A percentile compares a stretch with the other conserved stretches of the same genome.
Conservation (phyloP, 1,284 basidiomycete species). For the Sporisorium iseilematis-ciliati region DNA sequence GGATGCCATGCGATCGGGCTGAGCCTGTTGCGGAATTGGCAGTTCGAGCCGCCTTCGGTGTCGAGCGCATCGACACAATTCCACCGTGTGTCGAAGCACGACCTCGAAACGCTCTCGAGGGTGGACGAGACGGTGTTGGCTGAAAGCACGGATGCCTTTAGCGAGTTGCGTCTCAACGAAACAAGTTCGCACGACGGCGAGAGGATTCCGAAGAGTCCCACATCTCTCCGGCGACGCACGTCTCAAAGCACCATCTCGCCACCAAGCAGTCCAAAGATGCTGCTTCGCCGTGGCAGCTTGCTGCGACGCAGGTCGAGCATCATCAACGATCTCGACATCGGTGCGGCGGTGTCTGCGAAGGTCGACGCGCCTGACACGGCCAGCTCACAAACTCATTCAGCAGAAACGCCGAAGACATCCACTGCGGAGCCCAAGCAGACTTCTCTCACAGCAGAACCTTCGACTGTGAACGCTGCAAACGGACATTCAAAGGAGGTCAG, state of each 20-base stretch:
- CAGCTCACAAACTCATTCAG: neutral
- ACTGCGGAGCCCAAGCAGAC: constrained; percentile 13
- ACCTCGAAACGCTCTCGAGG: constrained; percentile 39
- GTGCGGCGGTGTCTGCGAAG: constrained; percentile 3
- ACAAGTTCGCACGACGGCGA: constrained; percentile 1
- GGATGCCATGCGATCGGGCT: constrained; percentile 92
- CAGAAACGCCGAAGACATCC: constrained; percentile 1
- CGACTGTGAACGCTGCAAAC: neutral
- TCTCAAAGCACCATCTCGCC: constrained; percentile 42
- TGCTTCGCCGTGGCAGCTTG: constrained; percentile 44
- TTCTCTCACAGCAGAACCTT: constrained; percentile 12
- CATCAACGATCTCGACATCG: constrained; percentile 56
- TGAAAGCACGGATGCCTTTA: constrained; percentile 22
- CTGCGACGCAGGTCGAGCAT: constrained; percentile 49
- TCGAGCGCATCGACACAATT: constrained; percentile 59
- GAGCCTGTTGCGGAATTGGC: constrained; percentile 87
- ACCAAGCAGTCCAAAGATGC: constrained; percentile 38
- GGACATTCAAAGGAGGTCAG: neutral
- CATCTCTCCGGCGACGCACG: constrained; percentile 15
- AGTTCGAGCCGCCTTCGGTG: constrained; percentile 80
- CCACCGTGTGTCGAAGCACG: constrained; percentile 41
- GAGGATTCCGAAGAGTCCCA: constrained; percentile 8
- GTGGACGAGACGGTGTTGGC: constrained; percentile 30
- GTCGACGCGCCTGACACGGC: neutral
- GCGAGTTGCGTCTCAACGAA: constrained; percentile 18